Evolutionary conservation across 352 stramenopile genomes (phyloP), one percentile per base, ranked within the genome.

Genomic region (Globisporangium rhizosaccharum): DNA sequence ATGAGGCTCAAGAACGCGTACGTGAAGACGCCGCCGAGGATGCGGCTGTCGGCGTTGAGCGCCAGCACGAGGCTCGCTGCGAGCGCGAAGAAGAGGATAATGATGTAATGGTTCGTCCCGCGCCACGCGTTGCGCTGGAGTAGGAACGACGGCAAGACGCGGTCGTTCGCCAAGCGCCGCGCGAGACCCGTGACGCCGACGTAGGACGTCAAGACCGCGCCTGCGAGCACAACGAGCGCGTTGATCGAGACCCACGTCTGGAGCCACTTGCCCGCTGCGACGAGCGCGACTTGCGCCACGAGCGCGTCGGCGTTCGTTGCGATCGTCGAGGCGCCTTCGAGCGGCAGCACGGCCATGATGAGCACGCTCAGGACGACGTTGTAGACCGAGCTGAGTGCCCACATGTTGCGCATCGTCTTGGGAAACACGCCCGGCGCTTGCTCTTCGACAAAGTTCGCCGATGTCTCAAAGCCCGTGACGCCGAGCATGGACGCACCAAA

Each of bases 401-500:
- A 95, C 56, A 62, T 62, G 50, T 62, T 62, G 56, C 56, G 56
- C 48, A 62, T 49, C 23, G 56, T 62, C 36, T 62, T 62, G 41
- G 36, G 56, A 11, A 62, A 56, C 33, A 62, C 48, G 14, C 56
- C 56, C 0, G 56, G 70, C 11, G 66, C 64, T 51, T 96, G 86
- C 57, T 94, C 84, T 65, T 97, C 86, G 0, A 97, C 84, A 66
- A 92, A 96, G 51, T 96, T 85, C 10, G 83, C 79, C 20, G 76
- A 90, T 1, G 72, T 91, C 70, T 97, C 88, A 53, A 97, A 97
- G n/a, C 87, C 87, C 5, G 76, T 91, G 53, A 96, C 87, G 59
- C 87, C 88, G 2, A 97, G 70, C 78, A 97, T 90, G 0, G 87
- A 81, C 12, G 76, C 77, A 30, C 62, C 73, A 53, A 82, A 86